Base-by-base conservation (phyloP, 257 asterid species). In the Paulownia fortunei region DNA sequence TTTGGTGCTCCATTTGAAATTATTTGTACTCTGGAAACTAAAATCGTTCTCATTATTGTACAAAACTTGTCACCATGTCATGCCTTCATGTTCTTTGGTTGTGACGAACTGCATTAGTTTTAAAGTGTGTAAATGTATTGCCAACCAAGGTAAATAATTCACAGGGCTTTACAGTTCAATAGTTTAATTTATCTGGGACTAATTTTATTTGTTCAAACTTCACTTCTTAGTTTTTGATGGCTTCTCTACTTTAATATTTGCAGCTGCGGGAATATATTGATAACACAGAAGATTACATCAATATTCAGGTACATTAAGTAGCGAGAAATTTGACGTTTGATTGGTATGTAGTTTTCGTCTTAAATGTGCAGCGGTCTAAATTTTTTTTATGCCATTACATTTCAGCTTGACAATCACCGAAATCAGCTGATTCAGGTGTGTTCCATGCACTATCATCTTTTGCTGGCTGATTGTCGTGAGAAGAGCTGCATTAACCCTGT, bases 191-290 rank as follows among this genome's bases (percentile, higher is more conserved):
- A 8, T 73, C 21, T 42, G 61, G 30, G 24, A 41, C 34, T 8
- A 73, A 26, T 58, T 27, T 13, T 8, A 44, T 58, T 58, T 58
- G 8, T 24, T 4, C 59, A 44, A 19, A 44, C 23, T 1, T 10
- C 3, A 12, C 52, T 12, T 19, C 4, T 49, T 8, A 15, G 52
- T 51, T 51, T 47, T 36, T 65, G 0, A 52, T 52, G 26, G 44
- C 5, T 8, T 39, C 55, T 32, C 36, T 58, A 41, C 49, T 66
- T 68, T 46, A 26, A 69, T 46, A 47, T 80, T 77, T 83, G 79
- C 92, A 92, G 97, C 82, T 92, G 46, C 90, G 97, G n/a, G 97
- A 92, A 75, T 92, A 92, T 77, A 87, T 88, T 77, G 97, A 92
- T 72, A 91, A 88, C 84, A 92, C 97, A 24, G 97, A 92, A 84